phyloP scores from a whole-genome alignment of 164 flowering plant genomes.

The Aristolochia fimbriata region DNA sequence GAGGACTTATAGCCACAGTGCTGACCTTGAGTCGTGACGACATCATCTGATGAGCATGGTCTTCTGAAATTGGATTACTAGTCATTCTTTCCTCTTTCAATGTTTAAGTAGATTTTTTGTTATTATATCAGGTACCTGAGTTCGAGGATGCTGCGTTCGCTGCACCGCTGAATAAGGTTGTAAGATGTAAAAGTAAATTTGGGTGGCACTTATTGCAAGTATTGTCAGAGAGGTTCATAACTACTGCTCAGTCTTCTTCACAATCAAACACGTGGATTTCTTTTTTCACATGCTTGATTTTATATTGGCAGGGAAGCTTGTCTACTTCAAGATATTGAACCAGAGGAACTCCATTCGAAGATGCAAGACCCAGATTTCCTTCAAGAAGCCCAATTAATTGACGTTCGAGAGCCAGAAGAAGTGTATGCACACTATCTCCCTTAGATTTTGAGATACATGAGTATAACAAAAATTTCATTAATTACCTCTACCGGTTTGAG shows the following conservation, averaged over 20 bases:
- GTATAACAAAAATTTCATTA: neutral
- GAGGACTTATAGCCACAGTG: no score
- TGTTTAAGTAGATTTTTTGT: neutral
- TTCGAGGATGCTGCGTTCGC: conserved; percentile 91
- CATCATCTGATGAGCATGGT: neutral
- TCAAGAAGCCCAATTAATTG: conserved; percentile 77
- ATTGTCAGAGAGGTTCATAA: conserved; percentile 68
- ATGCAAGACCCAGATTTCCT: conserved; percentile 73
- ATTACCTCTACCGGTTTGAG: no score
- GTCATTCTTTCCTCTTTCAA: neutral
- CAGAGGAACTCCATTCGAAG: conserved; percentile 62
- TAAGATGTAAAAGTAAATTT: conserved; percentile 67
- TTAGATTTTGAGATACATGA: neutral
- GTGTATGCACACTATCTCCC: conserved; percentile 43
- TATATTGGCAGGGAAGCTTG: conserved; percentile 48
- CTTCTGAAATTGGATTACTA: neutral
- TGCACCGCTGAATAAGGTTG: conserved; percentile 66
- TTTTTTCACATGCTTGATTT: neutral
- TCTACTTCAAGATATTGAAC: conserved; percentile 51
- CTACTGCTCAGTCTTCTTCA: neutral
- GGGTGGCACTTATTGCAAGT: conserved; percentile 97
- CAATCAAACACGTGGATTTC: neutral
- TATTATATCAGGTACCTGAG: conserved; percentile 60
- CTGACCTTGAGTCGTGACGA: no score
- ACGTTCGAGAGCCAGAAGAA: conserved; percentile 95